Evolutionary conservation across 2,329 filamentous ascomycete species (phyloP).

Genomic region (Alternaria gansuensis): DNA sequence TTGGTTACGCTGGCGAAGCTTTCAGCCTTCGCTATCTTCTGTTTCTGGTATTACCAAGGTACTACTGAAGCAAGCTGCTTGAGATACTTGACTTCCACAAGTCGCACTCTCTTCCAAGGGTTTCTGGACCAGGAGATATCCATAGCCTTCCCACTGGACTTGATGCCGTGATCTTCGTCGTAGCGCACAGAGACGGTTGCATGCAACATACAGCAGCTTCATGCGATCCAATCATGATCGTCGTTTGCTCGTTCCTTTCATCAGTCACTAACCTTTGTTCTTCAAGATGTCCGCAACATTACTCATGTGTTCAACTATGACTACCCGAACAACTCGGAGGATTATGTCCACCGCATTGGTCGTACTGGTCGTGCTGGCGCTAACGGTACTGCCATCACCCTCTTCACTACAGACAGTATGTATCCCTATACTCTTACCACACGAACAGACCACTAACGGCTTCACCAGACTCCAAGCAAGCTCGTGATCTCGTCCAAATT

Average conservation of each 20-base stretch:
- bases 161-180: conserved; percentile 56
- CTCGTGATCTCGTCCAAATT: conserved; percentile 92
- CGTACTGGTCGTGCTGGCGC: conserved; percentile 79
- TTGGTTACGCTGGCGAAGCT: conserved; percentile 81
- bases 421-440: conserved; percentile 41
- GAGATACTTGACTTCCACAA: conserved; percentile 80
- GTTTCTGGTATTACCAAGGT: conserved; percentile 75
- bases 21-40: conserved; percentile 76
- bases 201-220: conserved; percentile 64
- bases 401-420: conserved; percentile 99
- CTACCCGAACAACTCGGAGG: conserved; percentile 90
- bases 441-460: conserved; percentile 40
- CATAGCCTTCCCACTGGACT: conserved; percentile 59
- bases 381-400: conserved; percentile 94
- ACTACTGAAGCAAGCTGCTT: conserved; percentile 72
- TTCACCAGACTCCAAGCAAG: conserved; percentile 65
- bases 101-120: conserved; percentile 73
- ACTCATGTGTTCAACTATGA: conserved; percentile 99
- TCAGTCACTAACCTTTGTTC: conserved; percentile 78
- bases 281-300: conserved; percentile 99
- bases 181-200: conserved; percentile 66
- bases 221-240: conserved; percentile 67
- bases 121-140: conserved; percentile 71
- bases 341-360: conserved; percentile 74
- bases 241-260: conserved; percentile 55